Evolutionary conservation across 805 yeast genomes (phyloP), one percentile per base, ranked within the genome.

Genomic region (Wickerhamomyces xylosicus): DNA sequence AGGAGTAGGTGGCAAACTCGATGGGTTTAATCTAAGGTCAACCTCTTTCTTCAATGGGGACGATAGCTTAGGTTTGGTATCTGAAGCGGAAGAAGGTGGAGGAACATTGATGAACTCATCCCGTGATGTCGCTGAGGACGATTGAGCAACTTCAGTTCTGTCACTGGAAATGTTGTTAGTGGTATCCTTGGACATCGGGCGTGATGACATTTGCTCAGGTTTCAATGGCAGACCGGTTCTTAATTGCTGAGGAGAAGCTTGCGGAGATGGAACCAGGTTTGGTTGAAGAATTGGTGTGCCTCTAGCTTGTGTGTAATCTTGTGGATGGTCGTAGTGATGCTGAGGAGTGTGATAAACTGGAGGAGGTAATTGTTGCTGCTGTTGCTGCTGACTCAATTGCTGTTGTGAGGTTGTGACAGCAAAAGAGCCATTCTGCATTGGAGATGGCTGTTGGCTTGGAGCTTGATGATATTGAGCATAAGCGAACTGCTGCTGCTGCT

Each of bases 131-230:
- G 38, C 18, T 32, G 25, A 38, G 15, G 38, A 36, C 13, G 37
- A 38, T 18, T 43, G 45, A 31, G 46, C 49, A 7, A 45, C 8
- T 31, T 50, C 53, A 10, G 51, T 47, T 37, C 45, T 44, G 22
- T 45, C 49, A 6, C 50, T 42, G 7, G 55, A 40, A 3, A 37
- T 34, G 14, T 31, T 39, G 33, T 17, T 40, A 48, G 52, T 39
- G 50, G 47, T 31, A 35, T 35, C 25, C 37, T 19, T 39, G 35
- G 36, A n/a, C n/a, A n/a, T n/a, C n/a, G n/a, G n/a, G n/a, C n/a
- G n/a, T n/a, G n/a, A n/a, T n/a, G n/a, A n/a, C n/a, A n/a, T n/a
- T n/a, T n/a, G n/a, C n/a, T n/a, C n/a, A 21, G 25, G 25, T 7
- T 21, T 21, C 25, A 21, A 21, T 21, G 6, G 6, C 25, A 21